Evolutionary conservation across 139 green algal species (phyloP), one percentile per base, ranked within the genome.

Genomic region (Chlamydomonas sp.): DNA sequence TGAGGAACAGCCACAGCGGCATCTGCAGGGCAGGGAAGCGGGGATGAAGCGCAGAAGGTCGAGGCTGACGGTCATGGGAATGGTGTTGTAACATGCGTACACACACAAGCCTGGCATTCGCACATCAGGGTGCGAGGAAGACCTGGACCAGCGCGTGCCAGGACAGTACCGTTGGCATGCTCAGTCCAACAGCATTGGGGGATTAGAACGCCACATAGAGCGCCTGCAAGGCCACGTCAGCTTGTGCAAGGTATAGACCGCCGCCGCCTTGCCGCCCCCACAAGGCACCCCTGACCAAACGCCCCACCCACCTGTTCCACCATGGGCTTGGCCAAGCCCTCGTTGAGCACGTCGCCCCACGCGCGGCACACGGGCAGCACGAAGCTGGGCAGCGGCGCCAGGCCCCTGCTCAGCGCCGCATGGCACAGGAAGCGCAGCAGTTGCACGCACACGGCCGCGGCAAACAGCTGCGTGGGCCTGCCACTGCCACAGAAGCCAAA

Each of bases 331-430:
- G 79, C n/a, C 1, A n/a, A 63, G 63, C n/a, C 79, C 79, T 84
- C 79, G 79, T 84, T 84, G 79, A 75, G 76, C 64, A 84, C 31
- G 15, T 84, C 79, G 61, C 12, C 79, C 79, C 79, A 84, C 8
- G 14, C 31, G 9, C 79, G 79, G 64, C 64, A 76, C 66, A 84
- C 63, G 31, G 79, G 79, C 63, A 84, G 79, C 79, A 84, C 79
- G 79, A 84, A 84, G 5, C 63, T 76, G 31, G 79, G 79, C 79
- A 84, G 79, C 63, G 79, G 79, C 79, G 79, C 79, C 79, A 84
- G 79, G 63, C 79, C 63, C 60, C 63, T 31, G 31, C 63, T 31
- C 16, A 84, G 63, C 63, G 49, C 1, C 64, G 49, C n/a, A 57
- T 84, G 79, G 57, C 63, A 84, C 31, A 63, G 63, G 9, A 14